A percentile compares a stretch with the other conserved stretches of the same genome.
Conservation (phyloP, 208 protist genomes). For the Leishmania amazonensis region DNA sequence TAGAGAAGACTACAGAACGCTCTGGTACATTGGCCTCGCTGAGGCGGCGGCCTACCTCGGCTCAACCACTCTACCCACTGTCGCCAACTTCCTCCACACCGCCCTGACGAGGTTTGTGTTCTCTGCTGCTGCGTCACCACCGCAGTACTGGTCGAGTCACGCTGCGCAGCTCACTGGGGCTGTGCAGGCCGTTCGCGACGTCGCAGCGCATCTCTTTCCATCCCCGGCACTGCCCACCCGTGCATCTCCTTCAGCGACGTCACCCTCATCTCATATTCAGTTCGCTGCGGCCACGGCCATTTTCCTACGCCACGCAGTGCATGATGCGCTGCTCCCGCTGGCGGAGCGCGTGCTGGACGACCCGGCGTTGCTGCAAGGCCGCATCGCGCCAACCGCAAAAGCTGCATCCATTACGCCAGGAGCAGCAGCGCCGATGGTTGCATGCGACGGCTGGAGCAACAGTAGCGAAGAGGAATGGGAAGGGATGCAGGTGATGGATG, state of each 20-base stretch:
- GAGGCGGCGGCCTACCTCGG: slow-evolving; percentile 3
- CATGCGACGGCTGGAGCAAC: slow-evolving; percentile 12
- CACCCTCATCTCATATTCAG: not conserved
- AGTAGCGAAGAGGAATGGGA: slow-evolving; percentile 12
- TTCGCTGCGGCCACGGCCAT: not conserved
- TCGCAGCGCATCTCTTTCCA: not conserved
- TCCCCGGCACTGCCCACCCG: not conserved
- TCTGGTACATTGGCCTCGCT: slow-evolving; percentile 5
- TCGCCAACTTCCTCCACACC: not conserved
- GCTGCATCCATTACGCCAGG: not conserved
- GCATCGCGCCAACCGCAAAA: not conserved
- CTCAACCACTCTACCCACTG: not conserved
- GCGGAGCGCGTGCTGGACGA: slow-evolving; percentile 30
- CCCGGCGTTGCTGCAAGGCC: slow-evolving; percentile 3
- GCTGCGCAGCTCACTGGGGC: not conserved
- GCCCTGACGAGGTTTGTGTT: slow-evolving; percentile 4
- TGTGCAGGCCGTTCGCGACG: slow-evolving; percentile 1
- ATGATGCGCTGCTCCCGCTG: slow-evolving; percentile 22
- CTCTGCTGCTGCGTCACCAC: not conserved
- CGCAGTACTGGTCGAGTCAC: not conserved
- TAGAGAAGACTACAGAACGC: not conserved
- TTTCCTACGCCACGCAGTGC: slow-evolving; percentile 19
- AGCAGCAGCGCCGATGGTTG: not conserved
- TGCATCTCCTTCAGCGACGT: not conserved
- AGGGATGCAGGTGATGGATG: slow-evolving; percentile 5